A percentile compares a stretch with the other conserved stretches of the same genome.
Evolutionary conservation across 163 green algal genomes (phyloP).

Genomic region (Scenedesmus sp.): DNA sequence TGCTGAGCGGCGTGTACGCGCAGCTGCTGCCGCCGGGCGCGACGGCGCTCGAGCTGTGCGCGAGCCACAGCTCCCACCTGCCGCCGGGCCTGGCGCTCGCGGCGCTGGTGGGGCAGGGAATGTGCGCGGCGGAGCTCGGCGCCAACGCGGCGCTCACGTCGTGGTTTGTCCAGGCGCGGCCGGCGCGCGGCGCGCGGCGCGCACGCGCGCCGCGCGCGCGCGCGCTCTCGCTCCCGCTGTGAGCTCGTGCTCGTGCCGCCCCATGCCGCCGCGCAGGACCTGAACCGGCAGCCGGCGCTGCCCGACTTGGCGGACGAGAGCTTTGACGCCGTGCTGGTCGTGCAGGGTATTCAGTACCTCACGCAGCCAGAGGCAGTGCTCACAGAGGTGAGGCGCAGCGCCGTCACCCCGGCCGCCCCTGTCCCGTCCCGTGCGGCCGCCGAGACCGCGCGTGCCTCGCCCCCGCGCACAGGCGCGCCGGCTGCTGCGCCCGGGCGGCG

Average conservation of each 20-base stretch:
- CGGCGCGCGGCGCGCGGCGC: no score
- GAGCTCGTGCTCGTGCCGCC: constrained; percentile 2
- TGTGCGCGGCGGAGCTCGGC: constrained; percentile 33
- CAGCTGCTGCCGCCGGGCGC: not conserved
- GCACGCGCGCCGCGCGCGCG: no score
- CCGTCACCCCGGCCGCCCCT: no score
- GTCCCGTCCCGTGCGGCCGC: not conserved
- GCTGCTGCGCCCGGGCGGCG: constrained; percentile 13
- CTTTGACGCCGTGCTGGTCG: constrained; percentile 42
- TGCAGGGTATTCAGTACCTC: constrained; percentile 43
- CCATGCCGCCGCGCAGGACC: constrained; percentile 18
- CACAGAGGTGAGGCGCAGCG: constrained; percentile 10
- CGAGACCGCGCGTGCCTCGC: not conserved
- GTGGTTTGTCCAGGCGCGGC: constrained; percentile 23
- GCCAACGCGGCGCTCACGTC: constrained; percentile 19
- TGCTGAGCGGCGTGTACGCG: constrained; percentile 17
- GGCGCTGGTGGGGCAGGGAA: constrained; percentile 26
- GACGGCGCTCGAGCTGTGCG: constrained; percentile 46
- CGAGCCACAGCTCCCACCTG: constrained; percentile 31
- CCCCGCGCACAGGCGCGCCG: not conserved
- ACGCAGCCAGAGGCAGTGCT: constrained; percentile 17
- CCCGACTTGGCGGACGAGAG: not conserved
- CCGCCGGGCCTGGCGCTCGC: not conserved
- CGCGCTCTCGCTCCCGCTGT: no score
- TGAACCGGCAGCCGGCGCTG: constrained; percentile 21